Conservation (phyloP, 305 asterid genomes). For the Fraxinus latifolia region DNA sequence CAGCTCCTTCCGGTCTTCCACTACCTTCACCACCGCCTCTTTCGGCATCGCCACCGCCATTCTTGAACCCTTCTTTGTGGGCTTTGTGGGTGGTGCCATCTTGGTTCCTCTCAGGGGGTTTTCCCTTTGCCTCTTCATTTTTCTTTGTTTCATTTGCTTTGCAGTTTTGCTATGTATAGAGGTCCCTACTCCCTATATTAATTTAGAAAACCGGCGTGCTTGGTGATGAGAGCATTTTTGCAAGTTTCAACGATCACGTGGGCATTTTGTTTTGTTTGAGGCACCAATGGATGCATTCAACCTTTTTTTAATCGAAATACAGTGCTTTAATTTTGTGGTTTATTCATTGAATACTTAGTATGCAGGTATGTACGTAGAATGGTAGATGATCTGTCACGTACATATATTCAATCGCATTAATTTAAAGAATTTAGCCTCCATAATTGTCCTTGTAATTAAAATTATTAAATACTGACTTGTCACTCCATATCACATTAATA, state of each 20-base stretch:
- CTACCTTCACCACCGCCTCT: conserved; percentile 2
- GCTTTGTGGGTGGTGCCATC: not conserved
- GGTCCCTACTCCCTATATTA: not conserved
- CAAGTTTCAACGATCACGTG: conserved; percentile 5
- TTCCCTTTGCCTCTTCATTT: conserved; percentile 23
- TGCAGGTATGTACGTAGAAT: not conserved
- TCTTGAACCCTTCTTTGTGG: conserved; percentile 6
- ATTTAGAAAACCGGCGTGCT: conserved; percentile 3
- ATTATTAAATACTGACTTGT: not conserved
- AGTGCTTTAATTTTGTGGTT: not conserved
- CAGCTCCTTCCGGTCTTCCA: not conserved
- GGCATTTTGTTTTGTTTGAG: not conserved
- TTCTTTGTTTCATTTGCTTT: conserved; percentile 4
- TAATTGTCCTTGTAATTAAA: not conserved
- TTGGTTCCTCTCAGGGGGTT: not conserved
- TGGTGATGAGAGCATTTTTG: conserved; percentile 8
- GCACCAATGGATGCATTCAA: not conserved
- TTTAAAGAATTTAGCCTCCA: not conserved
- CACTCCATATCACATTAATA: too few relatives aligned
- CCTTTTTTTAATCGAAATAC: not conserved
- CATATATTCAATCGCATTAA: not conserved
- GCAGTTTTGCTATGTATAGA: not conserved
- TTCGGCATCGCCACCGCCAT: conserved; percentile 12
- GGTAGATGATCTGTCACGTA: not conserved
- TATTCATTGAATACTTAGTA: not conserved